These are phyloP conservation scores for Lasiodiplodia sp. DNA, from an alignment of 2,329 filamentous ascomycete genomes.

Conservation along the genomic window DNA sequence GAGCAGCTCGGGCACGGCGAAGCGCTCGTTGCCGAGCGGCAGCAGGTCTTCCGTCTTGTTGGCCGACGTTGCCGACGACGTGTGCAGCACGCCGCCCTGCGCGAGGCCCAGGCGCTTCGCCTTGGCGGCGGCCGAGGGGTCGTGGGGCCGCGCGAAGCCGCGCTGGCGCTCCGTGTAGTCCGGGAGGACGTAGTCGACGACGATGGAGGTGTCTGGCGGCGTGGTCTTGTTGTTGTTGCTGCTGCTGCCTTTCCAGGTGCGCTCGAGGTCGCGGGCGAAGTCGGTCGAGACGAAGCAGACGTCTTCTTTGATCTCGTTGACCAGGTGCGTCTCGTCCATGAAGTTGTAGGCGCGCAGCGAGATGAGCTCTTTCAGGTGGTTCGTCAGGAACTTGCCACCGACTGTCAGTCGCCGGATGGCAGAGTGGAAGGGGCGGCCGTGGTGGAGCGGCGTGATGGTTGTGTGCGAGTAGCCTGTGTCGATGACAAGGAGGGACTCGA, in stretches of 20 bases:
- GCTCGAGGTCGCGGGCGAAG: conserved; percentile 80
- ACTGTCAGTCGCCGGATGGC: conserved; percentile 86
- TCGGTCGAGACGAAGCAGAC: conserved; percentile 83
- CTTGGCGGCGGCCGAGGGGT: conserved; percentile 67
- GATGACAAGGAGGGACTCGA: conserved; percentile 84
- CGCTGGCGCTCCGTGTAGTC: conserved; percentile 71
- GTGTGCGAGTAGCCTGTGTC: conserved; percentile 95
- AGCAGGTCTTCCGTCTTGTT: conserved; percentile 82
- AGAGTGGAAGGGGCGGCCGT: conserved; percentile 79
- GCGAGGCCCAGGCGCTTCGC: conserved; percentile 54
- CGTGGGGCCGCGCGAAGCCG: conserved; percentile 79
- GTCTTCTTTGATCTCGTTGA: conserved; percentile 95
- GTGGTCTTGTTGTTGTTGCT: conserved; percentile 56
- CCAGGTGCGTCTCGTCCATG: conserved; percentile 89
- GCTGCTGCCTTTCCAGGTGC: conserved; percentile 72
- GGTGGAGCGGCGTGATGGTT: conserved; percentile 84
- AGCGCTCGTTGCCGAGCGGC: conserved; percentile 89
- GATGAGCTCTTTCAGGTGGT: conserved; percentile 87
- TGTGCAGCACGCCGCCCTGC: neutral
- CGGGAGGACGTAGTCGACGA: conserved; percentile 90
- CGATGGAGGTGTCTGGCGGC: conserved; percentile 65
- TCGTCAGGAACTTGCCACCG: conserved; percentile 91
- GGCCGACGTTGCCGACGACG: conserved; percentile 47
- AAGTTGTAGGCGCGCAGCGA: conserved; percentile 94
- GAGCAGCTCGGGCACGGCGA: conserved; percentile 85